Evolutionary conservation across 768 basidiomycete species (phyloP), one percentile per base, ranked within the genome.

Genomic region (Trametes cingulata): DNA sequence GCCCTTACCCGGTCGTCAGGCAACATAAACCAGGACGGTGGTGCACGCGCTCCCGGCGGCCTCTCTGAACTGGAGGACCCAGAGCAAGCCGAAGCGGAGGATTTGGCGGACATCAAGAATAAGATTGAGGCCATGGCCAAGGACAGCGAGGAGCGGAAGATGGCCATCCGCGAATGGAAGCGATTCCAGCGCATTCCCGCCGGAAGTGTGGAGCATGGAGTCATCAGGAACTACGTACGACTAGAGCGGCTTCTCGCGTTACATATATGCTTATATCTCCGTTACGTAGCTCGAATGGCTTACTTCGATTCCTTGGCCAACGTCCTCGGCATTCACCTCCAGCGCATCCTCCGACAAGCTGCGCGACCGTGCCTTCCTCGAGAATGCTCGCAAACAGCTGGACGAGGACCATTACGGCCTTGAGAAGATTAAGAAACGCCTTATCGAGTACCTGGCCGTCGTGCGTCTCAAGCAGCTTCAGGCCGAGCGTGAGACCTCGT

Each of bases 381-480:
- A 79, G 27, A 82, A 80, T 37, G 93, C 95, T 25, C 86, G 90
- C 22, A 77, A 77, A 20, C 93, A 91, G 69, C 84, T 98, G 9
- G 94, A 98, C 66, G 80, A 85, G 13, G 95, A 96, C 60, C 95
- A 98, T 72, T 96, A 87, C 66, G 95, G 95, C 1, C 78, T 98
- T 17, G 92, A 95, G 58, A 92, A 91, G 71, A 88, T 98, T 71
- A 98, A 97, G 80, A 87, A 91, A 63, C 81, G 95, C 10, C 73
- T 96, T 2, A 90, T 96, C 46, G 95, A 97, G 68, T 97, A 93
- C 71, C 82, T 98, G 40, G 94, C 93, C 0, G 90, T 97, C 12
- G 87, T 95, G 35, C 77, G 92, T 60, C 74, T 86, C 50, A 77
- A 76, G 43, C 74, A 76, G 8, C 62, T 77, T 19, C 66, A 69